phyloP scores from a whole-genome alignment of 208 protist genomes.

The Herpetomonas tarakana region DNA sequence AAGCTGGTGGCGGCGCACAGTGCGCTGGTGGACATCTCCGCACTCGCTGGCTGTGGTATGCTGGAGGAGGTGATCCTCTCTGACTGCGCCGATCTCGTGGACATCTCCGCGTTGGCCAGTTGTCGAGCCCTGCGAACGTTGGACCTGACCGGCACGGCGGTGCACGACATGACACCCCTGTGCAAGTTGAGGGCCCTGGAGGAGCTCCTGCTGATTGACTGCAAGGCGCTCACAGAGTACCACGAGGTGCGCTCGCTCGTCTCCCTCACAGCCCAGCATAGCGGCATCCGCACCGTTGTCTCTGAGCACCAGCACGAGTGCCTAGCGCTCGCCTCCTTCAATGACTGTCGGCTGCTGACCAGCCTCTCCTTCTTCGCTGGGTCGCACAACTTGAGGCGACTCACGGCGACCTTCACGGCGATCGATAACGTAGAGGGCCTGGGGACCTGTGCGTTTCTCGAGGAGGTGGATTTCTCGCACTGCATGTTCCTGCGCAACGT shows the following conservation, averaged over 20 bases:
- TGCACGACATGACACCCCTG: background rate
- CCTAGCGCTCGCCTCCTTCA: background rate
- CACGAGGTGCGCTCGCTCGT: background rate
- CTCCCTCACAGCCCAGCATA: background rate
- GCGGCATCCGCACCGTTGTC: background rate
- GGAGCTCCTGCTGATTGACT: background rate
- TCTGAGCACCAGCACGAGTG: background rate
- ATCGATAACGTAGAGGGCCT: background rate
- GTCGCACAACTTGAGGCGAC: background rate
- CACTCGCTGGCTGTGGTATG: background rate
- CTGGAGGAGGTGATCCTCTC: background rate
- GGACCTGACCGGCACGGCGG: background rate
- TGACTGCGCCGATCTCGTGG: background rate
- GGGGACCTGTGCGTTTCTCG: background rate
- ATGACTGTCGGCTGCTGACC: background rate
- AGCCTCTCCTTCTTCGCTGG: background rate
- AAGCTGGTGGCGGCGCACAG: background rate
- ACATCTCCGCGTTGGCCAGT: background rate
- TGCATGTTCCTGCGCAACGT: background rate
- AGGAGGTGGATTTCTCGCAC: background rate
- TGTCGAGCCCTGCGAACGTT: background rate
- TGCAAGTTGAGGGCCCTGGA: background rate
- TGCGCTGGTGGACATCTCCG: background rate
- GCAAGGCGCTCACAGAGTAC: background rate
- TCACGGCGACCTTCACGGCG: background rate